Evolutionary conservation across 1,284 basidiomycete species (phyloP).

Genomic region (Naganishia cerealis): DNA sequence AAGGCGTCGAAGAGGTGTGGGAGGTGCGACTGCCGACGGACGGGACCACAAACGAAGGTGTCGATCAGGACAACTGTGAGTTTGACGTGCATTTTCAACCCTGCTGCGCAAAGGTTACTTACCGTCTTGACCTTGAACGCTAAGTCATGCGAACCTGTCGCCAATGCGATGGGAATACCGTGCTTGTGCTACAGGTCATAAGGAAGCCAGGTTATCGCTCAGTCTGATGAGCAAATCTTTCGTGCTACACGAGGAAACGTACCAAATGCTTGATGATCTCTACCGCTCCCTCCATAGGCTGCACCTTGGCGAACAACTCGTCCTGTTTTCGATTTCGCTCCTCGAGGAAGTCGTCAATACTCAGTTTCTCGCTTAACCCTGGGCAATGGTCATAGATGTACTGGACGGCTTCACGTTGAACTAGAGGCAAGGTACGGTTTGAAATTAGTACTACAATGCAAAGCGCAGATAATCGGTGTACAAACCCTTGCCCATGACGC

Average conservation of each 20-base stretch:
- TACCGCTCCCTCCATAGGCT: constrained; percentile 51
- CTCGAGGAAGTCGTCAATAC: constrained; percentile 49
- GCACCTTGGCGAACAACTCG: constrained; percentile 47
- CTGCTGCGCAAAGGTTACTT: constrained; percentile 14
- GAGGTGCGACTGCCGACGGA: constrained; percentile 45
- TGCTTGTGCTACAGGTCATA: constrained; percentile 40
- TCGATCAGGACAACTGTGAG: background rate
- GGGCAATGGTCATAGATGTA: constrained; percentile 50
- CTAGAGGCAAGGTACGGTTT: constrained; percentile 31
- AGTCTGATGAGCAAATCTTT: background rate
- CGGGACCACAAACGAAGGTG: background rate
- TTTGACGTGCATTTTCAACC: background rate
- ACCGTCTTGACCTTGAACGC: constrained; percentile 51
- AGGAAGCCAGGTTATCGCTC: background rate
- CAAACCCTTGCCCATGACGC: constrained; percentile 53
- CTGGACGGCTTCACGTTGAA: constrained; percentile 44
- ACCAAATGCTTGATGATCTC: constrained; percentile 49
- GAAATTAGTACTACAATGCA: background rate
- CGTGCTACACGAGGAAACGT: constrained; percentile 28
- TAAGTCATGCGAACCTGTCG: constrained; percentile 49
- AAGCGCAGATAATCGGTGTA: background rate
- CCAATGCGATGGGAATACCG: constrained; percentile 52
- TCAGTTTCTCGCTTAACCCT: constrained; percentile 45
- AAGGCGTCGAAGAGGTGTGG: constrained; percentile 52
- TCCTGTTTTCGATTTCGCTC: constrained; percentile 50